Conservation (phyloP, 768 basidiomycete genomes). For the Suillus ampliporus region DNA sequence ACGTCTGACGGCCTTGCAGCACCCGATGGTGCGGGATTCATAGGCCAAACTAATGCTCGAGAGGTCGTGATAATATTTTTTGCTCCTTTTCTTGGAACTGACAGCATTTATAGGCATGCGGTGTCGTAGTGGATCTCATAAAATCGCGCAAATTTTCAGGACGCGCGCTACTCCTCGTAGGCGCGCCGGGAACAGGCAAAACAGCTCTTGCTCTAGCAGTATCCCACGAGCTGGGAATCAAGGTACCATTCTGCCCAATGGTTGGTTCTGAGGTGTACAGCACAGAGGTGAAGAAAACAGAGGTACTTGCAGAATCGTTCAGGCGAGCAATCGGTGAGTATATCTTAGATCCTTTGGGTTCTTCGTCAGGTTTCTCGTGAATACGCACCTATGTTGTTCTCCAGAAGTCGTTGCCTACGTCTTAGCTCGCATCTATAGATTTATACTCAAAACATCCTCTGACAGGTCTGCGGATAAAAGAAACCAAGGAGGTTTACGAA, state of each 20-base stretch:
- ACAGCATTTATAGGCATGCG: conserved; percentile 70
- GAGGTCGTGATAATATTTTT: conserved; percentile 60
- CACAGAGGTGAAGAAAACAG: conserved; percentile 98
- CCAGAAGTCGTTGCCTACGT: not conserved
- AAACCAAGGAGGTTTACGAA: conserved; percentile 98
- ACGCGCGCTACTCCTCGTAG: conserved; percentile 88
- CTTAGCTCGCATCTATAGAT: not conserved
- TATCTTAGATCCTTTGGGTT: not conserved
- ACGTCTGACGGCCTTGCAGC: conserved; percentile 81
- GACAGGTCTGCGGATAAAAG: conserved; percentile 94
- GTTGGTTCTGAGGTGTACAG: conserved; percentile 98
- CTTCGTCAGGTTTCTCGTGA: not conserved
- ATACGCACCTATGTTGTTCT: not conserved
- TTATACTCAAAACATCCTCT: not conserved
- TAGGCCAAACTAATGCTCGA: conserved; percentile 88
- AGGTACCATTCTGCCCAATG: conserved; percentile 99
- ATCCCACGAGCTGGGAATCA: conserved; percentile 90
- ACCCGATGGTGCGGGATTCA: conserved; percentile 80
- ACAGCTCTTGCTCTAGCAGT: conserved; percentile 96
- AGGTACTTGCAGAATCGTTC: conserved; percentile 94
- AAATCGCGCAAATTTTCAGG: conserved; percentile 94
- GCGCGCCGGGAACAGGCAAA: conserved; percentile 97
- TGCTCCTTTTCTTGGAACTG: not conserved
- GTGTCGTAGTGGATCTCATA: conserved; percentile 87
- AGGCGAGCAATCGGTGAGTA: conserved; percentile 91